Evolutionary conservation across 305 asterid species (phyloP), one percentile per base, ranked within the genome.

Genomic region (Fraxinus sp.): DNA sequence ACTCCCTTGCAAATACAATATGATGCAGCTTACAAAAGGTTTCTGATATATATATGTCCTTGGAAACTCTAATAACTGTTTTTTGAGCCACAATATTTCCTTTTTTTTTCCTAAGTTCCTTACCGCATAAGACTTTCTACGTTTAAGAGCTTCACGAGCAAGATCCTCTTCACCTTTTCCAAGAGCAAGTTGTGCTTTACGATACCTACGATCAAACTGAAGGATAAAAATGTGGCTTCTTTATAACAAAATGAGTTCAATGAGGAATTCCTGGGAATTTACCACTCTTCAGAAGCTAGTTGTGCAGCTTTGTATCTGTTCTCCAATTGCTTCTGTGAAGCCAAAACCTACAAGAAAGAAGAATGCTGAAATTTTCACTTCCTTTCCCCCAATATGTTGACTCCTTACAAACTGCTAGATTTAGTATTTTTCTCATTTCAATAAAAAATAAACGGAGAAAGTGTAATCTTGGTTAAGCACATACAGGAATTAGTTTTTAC

Each of bases 61-160:
- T 14, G 22, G n/a, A 28, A 66, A 66, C 35, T 24, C 33, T 24
- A 66, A 66, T 26, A 3, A 8, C n/a, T 5, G n/a, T 24, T 10
- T 66, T 22, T 22, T 9, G 74, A 26, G 7, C 16, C 74, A 39
- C 13, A 39, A 68, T 10, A 10, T 8, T 62, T 62, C 30, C 14
- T 7, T 10, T 62, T 1, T 59, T 2, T 22, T 26, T 22, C 70
- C 70, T 13, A 62, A 52, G 80, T 68, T 85, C 66, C 91, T 88
- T 90, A 95, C 99, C 84, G 96, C 92, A 88, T 92, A 96, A 83
- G 97, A 86, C 87, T 94, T 96, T 83, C 98, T 90, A 83, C 99
- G 94, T 87, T 93, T 93, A 20, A 96, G 97, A 79, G 99, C 99
- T 88, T 96, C 98, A 91, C 98, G 98, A 80, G 99, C 98, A 91